A percentile compares a stretch with the other conserved stretches of the same genome.
These are phyloP conservation scores for Cnidoscolus chayamansa DNA, from an alignment of 441 rosid species.

Conservation along the genomic window DNA sequence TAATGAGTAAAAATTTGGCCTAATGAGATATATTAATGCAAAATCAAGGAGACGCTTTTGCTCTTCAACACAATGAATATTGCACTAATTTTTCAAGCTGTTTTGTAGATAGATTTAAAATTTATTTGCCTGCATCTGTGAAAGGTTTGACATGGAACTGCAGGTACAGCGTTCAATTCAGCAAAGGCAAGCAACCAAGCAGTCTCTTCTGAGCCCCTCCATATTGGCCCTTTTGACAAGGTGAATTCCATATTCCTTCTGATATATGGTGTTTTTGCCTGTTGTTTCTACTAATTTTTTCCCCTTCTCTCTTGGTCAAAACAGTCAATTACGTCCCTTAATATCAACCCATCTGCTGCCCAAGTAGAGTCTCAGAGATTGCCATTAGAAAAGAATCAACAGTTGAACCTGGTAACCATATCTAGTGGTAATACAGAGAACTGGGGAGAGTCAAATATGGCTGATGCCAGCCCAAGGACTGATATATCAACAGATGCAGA, in stretches of 20 bases:
- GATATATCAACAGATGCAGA: conserved; percentile 87
- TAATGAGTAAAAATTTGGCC: background rate
- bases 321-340: conserved; percentile 27
- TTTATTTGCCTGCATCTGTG: background rate
- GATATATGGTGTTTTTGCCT: conserved; percentile 4
- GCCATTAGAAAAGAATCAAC: conserved; percentile 36
- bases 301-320: conserved; percentile 8
- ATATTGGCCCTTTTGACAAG: conserved; percentile 28
- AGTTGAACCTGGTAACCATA: conserved; percentile 29
- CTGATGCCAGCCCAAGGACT: conserved; percentile 87
- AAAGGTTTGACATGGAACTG: conserved; percentile 17
- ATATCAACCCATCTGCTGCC: conserved; percentile 22
- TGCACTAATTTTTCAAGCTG: background rate
- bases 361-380: conserved; percentile 34
- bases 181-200: conserved; percentile 30
- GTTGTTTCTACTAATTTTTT: conserved; percentile 13
- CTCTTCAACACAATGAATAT: background rate
- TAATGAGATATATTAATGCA: background rate
- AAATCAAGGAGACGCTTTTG: background rate
- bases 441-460: conserved; percentile 59
- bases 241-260: conserved; percentile 19
- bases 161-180: conserved; percentile 34
- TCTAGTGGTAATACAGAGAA: conserved; percentile 39
- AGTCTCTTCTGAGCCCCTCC: conserved; percentile 24
- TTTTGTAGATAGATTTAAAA: background rate